phyloP scores from a whole-genome alignment of 805 yeast species.

The Pichia rugopelliculosa region DNA sequence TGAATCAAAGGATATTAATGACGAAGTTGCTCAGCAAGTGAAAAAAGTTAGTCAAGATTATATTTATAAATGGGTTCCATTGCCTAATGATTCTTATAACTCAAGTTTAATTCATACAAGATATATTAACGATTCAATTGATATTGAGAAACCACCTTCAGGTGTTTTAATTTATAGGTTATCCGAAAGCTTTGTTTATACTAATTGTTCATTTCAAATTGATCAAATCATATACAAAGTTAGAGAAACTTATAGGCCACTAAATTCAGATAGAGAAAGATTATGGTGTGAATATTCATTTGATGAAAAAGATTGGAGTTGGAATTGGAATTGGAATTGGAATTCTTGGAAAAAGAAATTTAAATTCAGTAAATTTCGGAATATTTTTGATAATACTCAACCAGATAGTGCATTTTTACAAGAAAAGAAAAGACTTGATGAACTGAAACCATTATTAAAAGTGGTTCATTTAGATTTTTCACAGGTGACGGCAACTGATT shows the following conservation, averaged over 20 bases:
- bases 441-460: slow-evolving; percentile 58
- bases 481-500: slow-evolving; percentile 64
- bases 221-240: slow-evolving; percentile 65
- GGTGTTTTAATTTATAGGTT: slow-evolving; percentile 84
- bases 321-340: neutral
- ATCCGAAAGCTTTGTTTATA: slow-evolving; percentile 70
- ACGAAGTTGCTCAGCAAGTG: neutral
- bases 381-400: neutral
- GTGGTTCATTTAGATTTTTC: slow-evolving; percentile 76
- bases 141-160: slow-evolving; percentile 73
- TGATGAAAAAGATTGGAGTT: neutral
- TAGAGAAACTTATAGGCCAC: slow-evolving; percentile 52
- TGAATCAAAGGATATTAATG: neutral
- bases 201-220: slow-evolving; percentile 67
- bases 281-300: slow-evolving; percentile 69
- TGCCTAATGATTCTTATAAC: slow-evolving; percentile 28
- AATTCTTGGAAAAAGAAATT: neutral
- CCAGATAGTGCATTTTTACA: slow-evolving; percentile 11
- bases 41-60: neutral
- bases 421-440: slow-evolving; percentile 27
- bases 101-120: slow-evolving; percentile 25
- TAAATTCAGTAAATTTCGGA: neutral
- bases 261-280: slow-evolving; percentile 40
- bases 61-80: slow-evolving; percentile 55
- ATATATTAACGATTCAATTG: slow-evolving; percentile 44